A percentile compares a stretch with the other conserved stretches of the same genome.
These are phyloP conservation scores for Rhynchospora pubera DNA, from an alignment of 176 grass and related monocot species.

Conservation along the genomic window DNA sequence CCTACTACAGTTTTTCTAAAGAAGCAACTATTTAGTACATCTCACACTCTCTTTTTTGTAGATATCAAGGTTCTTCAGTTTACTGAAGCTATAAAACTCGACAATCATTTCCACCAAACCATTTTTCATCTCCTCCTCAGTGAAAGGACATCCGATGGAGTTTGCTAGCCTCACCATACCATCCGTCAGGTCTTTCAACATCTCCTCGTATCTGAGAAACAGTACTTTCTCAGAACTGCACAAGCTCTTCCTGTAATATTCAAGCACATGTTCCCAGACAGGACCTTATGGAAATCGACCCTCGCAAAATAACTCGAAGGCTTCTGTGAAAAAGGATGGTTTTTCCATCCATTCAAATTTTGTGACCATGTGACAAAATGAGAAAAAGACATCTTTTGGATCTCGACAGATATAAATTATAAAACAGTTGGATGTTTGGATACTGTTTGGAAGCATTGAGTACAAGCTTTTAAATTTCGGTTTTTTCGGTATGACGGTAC, in stretches of 20 bases:
- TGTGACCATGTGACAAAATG: background rate
- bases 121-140: background rate
- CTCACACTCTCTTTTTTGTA: too few species aligned
- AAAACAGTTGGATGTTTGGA: background rate
- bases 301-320: background rate
- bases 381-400: slow-evolving; percentile 1
- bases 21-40: too few species aligned
- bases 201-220: slow-evolving; percentile 22
- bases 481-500: too few species aligned
- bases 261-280: slow-evolving; percentile 5
- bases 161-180: background rate
- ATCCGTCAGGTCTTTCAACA: background rate
- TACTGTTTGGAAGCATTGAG: background rate
- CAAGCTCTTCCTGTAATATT: background rate
- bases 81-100: background rate
- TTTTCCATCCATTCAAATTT: background rate
- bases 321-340: background rate
- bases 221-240: background rate
- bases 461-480: too few species aligned
- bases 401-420: slow-evolving; percentile 18
- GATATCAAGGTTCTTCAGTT: background rate
- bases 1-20: too few species aligned
- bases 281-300: background rate
- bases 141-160: background rate
- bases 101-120: background rate